Evolutionary conservation across 2,329 filamentous ascomycete genomes (phyloP).

Genomic region (Penicillium concentricum): DNA sequence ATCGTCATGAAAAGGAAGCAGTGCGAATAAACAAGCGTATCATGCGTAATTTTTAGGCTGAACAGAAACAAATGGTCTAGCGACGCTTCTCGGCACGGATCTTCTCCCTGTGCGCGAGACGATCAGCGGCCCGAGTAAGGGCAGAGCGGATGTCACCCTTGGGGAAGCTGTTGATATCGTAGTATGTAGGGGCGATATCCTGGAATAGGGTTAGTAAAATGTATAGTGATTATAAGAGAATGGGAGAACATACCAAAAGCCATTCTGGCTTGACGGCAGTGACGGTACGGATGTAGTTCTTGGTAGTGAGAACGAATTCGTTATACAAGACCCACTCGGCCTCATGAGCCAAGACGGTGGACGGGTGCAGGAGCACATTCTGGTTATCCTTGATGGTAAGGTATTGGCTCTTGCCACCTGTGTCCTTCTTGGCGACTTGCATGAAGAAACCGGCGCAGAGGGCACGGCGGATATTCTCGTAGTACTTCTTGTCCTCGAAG

Average conservation of each 20-base stretch:
- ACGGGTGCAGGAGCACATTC: constrained; percentile 87
- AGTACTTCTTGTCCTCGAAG: constrained; percentile 96
- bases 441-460: constrained; percentile 97
- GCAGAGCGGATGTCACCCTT: constrained; percentile 82
- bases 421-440: constrained; percentile 95
- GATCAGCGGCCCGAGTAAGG: constrained; percentile 54
- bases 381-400: constrained; percentile 96
- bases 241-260: constrained; percentile 68
- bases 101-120: constrained; percentile 55
- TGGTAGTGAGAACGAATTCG: constrained; percentile 95
- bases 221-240: background rate
- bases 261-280: constrained; percentile 91
- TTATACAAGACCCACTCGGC: constrained; percentile 98
- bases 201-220: constrained; percentile 37
- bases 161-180: constrained; percentile 76
- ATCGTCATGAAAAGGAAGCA: constrained; percentile 4
- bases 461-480: constrained; percentile 91
- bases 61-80: constrained; percentile 20
- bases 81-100: constrained; percentile 43
- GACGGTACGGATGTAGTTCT: constrained; percentile 96
- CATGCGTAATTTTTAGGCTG: constrained; percentile 10
- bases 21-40: constrained; percentile 17
- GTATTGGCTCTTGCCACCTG: constrained; percentile 78
- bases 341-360: constrained; percentile 82
- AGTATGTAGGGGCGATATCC: constrained; percentile 94